phyloP scores from a whole-genome alignment of 345 rosid genomes.

The Crucihimalaya himalaica region DNA sequence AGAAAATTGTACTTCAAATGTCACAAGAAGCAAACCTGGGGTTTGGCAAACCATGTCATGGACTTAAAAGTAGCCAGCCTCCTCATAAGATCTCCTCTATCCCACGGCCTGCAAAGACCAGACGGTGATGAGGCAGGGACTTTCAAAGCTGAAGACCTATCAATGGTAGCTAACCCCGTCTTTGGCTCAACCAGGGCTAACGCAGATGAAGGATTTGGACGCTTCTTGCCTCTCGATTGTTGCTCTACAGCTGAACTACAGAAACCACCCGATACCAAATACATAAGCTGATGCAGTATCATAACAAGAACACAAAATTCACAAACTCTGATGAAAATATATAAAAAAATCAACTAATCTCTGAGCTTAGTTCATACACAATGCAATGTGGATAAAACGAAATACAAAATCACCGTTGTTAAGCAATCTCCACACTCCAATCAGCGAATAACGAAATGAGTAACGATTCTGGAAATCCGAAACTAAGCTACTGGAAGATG shows the following conservation, averaged over 20 bases:
- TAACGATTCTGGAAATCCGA: background rate
- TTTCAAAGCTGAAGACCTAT: slow-evolving; percentile 40
- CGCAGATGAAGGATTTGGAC: slow-evolving; percentile 52
- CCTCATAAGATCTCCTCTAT: slow-evolving; percentile 85
- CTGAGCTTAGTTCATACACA: background rate
- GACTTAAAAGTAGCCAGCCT: slow-evolving; percentile 87
- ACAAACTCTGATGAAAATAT: slow-evolving; percentile 3
- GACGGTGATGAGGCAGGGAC: slow-evolving; percentile 41
- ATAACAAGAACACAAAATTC: background rate
- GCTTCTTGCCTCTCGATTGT: slow-evolving; percentile 58
- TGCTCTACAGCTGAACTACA: slow-evolving; percentile 48
- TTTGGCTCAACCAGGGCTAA: slow-evolving; percentile 58
- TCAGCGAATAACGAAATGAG: background rate
- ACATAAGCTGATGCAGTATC: background rate
- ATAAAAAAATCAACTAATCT: background rate
- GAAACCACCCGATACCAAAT: background rate
- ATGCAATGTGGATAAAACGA: background rate
- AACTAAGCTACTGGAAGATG: background rate
- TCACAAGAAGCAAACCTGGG: slow-evolving; percentile 58
- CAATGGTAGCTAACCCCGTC: slow-evolving; percentile 28
- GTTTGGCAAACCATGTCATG: slow-evolving; percentile 97
- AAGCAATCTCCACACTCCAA: slow-evolving; percentile 11
- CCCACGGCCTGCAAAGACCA: slow-evolving; percentile 87
- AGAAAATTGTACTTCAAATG: background rate
- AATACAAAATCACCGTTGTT: background rate